Evolutionary conservation across 2,329 filamentous ascomycete species (phyloP).

Genomic region (Alternaria sp.): DNA sequence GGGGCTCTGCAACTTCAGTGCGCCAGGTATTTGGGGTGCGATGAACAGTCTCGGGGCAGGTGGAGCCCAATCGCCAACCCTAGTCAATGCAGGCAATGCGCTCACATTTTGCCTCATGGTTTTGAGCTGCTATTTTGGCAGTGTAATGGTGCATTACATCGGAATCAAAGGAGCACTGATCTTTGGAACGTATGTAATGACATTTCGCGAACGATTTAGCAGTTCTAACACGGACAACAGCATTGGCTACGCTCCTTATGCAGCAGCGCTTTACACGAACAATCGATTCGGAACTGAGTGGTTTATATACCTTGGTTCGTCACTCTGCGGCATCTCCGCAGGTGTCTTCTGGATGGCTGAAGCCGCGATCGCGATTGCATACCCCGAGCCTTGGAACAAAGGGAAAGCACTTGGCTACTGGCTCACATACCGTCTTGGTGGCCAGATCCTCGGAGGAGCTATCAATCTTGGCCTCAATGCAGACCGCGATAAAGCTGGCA

Average conservation of each 20-base stretch:
- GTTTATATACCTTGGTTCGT: constrained; percentile 73
- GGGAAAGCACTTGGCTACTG: constrained; percentile 68
- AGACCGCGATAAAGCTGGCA: constrained; percentile 64
- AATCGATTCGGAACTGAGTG: constrained; percentile 74
- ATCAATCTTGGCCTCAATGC: constrained; percentile 75
- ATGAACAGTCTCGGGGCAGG: constrained; percentile 77
- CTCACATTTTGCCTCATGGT: constrained; percentile 78
- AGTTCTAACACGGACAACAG: constrained; percentile 34
- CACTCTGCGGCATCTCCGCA: constrained; percentile 73
- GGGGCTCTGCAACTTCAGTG: constrained; percentile 73
- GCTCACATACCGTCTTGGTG: constrained; percentile 68
- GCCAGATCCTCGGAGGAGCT: constrained; percentile 75
- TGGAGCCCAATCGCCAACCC: constrained; percentile 68
- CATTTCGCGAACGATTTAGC: neutral
- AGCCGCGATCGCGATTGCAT: constrained; percentile 75
- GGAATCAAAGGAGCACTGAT: constrained; percentile 76
- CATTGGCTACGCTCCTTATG: constrained; percentile 74
- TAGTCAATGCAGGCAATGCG: constrained; percentile 75
- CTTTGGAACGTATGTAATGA: constrained; percentile 66
- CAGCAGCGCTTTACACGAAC: constrained; percentile 73
- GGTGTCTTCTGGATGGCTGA: constrained; percentile 81
- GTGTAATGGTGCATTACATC: constrained; percentile 69
- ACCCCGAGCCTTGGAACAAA: constrained; percentile 68
- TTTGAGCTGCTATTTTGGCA: constrained; percentile 71
- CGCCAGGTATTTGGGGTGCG: constrained; percentile 75